Conservation (phyloP, 768 basidiomycete genomes). For the Lanmaoa rubissima region DNA sequence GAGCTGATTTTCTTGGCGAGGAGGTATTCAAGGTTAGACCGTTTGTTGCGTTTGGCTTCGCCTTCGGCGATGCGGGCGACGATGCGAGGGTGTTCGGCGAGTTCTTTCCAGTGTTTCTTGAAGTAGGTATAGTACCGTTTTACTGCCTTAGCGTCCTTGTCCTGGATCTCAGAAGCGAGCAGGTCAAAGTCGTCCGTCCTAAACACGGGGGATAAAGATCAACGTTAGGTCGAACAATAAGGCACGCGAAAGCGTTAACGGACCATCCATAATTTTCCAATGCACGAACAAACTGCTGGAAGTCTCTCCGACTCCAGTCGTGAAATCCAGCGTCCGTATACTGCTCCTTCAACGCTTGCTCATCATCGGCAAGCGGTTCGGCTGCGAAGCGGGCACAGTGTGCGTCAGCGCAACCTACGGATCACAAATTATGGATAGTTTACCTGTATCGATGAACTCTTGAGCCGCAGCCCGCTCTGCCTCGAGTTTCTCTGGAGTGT, state of each 20-base stretch:
- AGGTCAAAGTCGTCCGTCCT: constrained; percentile 66
- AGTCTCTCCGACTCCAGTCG: constrained; percentile 91
- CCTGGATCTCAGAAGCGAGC: constrained; percentile 80
- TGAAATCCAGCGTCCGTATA: constrained; percentile 78
- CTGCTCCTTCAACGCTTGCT: constrained; percentile 76
- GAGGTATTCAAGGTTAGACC: constrained; percentile 75
- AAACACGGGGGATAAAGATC: background rate
- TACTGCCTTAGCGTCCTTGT: constrained; percentile 79
- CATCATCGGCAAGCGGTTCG: constrained; percentile 88
- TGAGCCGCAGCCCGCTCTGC: constrained; percentile 78
- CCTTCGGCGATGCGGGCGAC: constrained; percentile 84
- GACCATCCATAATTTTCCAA: constrained; percentile 82
- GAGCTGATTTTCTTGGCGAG: constrained; percentile 81
- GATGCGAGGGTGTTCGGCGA: constrained; percentile 70
- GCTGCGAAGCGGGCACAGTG: constrained; percentile 44
- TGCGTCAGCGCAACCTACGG: background rate
- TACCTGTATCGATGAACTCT: constrained; percentile 84
- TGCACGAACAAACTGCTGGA: constrained; percentile 84
- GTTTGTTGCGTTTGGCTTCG: constrained; percentile 85
- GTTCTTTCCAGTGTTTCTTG: constrained; percentile 84
- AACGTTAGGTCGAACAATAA: background rate
- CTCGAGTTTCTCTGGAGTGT: constrained; percentile 82
- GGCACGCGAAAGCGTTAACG: constrained; percentile 17
- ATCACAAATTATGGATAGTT: background rate
- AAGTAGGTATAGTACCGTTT: constrained; percentile 79